phyloP scores from a whole-genome alignment of 2,329 filamentous ascomycete species.

The Ophiocordyceps camponoti-floridani region DNA sequence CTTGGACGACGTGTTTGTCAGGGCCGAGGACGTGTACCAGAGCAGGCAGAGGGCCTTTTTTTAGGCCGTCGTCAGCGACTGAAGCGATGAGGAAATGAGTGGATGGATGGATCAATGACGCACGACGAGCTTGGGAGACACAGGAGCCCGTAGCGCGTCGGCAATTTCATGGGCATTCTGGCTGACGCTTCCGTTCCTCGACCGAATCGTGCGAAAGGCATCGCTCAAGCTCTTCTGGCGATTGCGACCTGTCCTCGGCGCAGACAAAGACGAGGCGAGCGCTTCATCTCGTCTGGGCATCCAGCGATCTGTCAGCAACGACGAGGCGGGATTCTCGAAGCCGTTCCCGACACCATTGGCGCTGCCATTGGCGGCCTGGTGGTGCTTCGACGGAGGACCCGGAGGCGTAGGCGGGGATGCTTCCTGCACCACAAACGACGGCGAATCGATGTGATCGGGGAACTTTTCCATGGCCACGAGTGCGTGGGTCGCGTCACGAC shows the following conservation, averaged over 20 bases:
- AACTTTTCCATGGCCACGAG: slow-evolving; percentile 32
- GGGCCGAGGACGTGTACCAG: slow-evolving; percentile 90
- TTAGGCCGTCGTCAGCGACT: background rate
- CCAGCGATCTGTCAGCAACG: slow-evolving; percentile 12
- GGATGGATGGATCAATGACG: slow-evolving; percentile 3
- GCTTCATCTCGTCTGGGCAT: slow-evolving; percentile 9
- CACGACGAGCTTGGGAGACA: slow-evolving; percentile 82
- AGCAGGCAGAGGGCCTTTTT: slow-evolving; percentile 61
- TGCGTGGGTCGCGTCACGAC: too few relatives aligned
- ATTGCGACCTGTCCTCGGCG: slow-evolving; percentile 32
- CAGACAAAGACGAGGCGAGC: background rate
- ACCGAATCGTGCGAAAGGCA: slow-evolving; percentile 69
- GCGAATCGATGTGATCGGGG: slow-evolving; percentile 32
- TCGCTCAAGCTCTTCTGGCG: slow-evolving; percentile 79
- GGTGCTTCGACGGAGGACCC: slow-evolving; percentile 9
- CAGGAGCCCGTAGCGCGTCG: slow-evolving; percentile 72
- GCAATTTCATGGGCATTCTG: slow-evolving; percentile 89
- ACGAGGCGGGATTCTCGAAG: background rate
- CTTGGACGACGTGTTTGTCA: slow-evolving; percentile 96
- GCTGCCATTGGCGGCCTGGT: slow-evolving; percentile 3
- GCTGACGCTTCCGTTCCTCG: slow-evolving; percentile 67
- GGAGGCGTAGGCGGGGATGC: slow-evolving; percentile 4
- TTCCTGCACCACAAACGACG: slow-evolving; percentile 7
- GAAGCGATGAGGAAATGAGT: background rate
- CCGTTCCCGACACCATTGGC: slow-evolving; percentile 8